A percentile compares a stretch with the other conserved stretches of the same genome.
Evolutionary conservation across 2,329 filamentous ascomycete species (phyloP).

Genomic region (Fusarium hostae): DNA sequence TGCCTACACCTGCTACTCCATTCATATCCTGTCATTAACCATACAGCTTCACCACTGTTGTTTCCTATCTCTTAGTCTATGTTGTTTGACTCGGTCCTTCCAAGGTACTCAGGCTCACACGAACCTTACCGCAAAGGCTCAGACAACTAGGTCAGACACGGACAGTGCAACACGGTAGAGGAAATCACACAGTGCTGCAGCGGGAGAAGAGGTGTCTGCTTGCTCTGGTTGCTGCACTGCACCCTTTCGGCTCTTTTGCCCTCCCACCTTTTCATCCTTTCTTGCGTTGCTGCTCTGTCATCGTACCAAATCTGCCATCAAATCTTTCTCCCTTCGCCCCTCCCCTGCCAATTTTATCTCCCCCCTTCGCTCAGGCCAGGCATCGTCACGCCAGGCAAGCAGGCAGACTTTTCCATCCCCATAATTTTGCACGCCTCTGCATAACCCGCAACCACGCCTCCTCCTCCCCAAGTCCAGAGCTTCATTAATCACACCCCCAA

Average conservation of each 20-base stretch:
- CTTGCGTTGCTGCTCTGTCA: conserved; percentile 7
- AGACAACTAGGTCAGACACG: not conserved
- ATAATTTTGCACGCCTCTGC: conserved; percentile 51
- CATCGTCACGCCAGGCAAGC: conserved; percentile 35
- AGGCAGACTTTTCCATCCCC: conserved; percentile 39
- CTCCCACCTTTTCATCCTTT: conserved; percentile 27
- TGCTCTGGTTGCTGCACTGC: conserved; percentile 11
- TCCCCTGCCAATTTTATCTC: conserved; percentile 28
- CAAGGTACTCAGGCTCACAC: conserved; percentile 18
- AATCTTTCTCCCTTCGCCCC: conserved; percentile 42
- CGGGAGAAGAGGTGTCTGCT: conserved; percentile 28
- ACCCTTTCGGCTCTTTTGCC: conserved; percentile 35
- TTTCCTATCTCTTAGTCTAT: not conserved
- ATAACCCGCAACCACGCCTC: conserved; percentile 53
- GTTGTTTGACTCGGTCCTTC: conserved; percentile 10
- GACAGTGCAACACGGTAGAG: not conserved
- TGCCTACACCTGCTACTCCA: not conserved
- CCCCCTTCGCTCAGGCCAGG: conserved; percentile 11
- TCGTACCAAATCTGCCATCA: conserved; percentile 23
- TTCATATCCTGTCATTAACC: not conserved
- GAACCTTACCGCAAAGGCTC: not conserved
- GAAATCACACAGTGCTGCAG: not conserved
- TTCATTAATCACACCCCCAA: conserved; percentile 56
- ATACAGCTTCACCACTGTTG: not conserved
- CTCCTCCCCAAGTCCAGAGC: conserved; percentile 46